Evolutionary conservation across 1,284 basidiomycete genomes (phyloP), one percentile per base, ranked within the genome.

Genomic region (Uromyces viciae-fabae): DNA sequence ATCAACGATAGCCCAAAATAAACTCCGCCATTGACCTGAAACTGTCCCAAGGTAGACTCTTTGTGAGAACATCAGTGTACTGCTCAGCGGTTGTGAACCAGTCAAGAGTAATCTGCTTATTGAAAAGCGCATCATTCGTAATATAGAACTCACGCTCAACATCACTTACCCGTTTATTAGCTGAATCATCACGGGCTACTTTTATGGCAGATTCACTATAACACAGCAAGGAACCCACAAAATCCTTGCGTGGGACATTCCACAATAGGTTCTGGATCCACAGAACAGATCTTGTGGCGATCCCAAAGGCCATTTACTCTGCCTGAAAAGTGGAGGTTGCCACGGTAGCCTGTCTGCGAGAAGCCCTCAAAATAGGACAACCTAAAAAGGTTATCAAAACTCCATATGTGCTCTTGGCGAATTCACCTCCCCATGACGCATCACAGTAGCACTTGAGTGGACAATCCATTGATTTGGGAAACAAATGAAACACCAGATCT

Each of bases 361-460:
- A 31, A 14, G 28, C 19, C 73, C 56, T 62, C 1, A 58, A 22
- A 5, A 75, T 25, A 0, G 54, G 54, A 3, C 46, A 54, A 3
- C 54, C 73, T 7, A 31, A 56, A 28, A 75, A 75, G 7, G 40
- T 15, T 0, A 58, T 58, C 3, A 75, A 19, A 17, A 60, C 36
- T 11, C 74, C 74, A 46, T 75, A 58, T 9, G 58, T 22, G 0
- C 56, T 62, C 25, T 36, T 28, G 1, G 33, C 3, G 14, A 42
- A 62, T 64, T 75, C 72, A 1, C 73, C 52, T 4, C 52, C 73
- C 73, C 73, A 75, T 7, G 38, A 54, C 1, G 73, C 73, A 31
- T 58, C 73, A 25, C n/a, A 15, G 25, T 5, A 71, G 22, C 40
- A 56, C 54, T 42, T 73, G 22, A 54, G 64, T 33, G 33, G 56